Percentiles rank a stretch among this genome's conserved stretches.
phyloP scores from a whole-genome alignment of 768 basidiomycete genomes.

The Tricholoma furcatifolium region DNA sequence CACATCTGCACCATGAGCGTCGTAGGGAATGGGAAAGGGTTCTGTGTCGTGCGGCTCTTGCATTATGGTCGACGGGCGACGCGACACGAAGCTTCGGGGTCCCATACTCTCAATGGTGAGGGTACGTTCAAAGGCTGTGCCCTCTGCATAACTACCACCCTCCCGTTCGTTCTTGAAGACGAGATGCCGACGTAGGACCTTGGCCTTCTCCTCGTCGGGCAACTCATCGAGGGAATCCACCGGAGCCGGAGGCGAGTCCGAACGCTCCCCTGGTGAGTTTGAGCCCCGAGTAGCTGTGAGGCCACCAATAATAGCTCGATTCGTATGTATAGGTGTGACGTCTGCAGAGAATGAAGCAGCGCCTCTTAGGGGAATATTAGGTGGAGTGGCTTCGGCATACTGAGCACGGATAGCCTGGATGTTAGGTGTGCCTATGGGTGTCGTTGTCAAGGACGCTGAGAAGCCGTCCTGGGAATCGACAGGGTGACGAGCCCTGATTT shows the following conservation, averaged over 20 bases:
- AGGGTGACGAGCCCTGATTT: conserved; percentile 37
- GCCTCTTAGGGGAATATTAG: conserved; percentile 52
- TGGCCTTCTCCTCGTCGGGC: conserved; percentile 81
- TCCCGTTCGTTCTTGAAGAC: conserved; percentile 71
- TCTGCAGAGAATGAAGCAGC: conserved; percentile 1
- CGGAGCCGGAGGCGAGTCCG: conserved; percentile 30
- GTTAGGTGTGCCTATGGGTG: conserved; percentile 59
- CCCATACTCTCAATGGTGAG: conserved; percentile 16
- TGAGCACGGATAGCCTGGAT: conserved; percentile 63
- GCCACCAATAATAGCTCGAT: conserved; percentile 27
- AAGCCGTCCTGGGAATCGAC: conserved; percentile 18
- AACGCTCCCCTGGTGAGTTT: conserved; percentile 18
- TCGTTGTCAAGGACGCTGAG: conserved; percentile 30
- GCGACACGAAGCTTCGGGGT: conserved; percentile 21
- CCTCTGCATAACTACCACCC: conserved; percentile 23
- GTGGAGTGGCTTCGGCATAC: conserved; percentile 53
- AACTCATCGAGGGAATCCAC: conserved; percentile 58
- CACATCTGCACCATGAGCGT: conserved; percentile 86
- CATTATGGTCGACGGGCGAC: conserved; percentile 25
- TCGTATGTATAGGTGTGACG: not conserved
- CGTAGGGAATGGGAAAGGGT: conserved; percentile 84
- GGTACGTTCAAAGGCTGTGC: conserved; percentile 29
- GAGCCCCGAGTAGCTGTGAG: conserved; percentile 31
- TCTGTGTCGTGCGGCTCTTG: conserved; percentile 52
- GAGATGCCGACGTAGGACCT: conserved; percentile 77